Conservation (phyloP, 495 filamentous ascomycete genomes). For the Xylaria palmicola region DNA sequence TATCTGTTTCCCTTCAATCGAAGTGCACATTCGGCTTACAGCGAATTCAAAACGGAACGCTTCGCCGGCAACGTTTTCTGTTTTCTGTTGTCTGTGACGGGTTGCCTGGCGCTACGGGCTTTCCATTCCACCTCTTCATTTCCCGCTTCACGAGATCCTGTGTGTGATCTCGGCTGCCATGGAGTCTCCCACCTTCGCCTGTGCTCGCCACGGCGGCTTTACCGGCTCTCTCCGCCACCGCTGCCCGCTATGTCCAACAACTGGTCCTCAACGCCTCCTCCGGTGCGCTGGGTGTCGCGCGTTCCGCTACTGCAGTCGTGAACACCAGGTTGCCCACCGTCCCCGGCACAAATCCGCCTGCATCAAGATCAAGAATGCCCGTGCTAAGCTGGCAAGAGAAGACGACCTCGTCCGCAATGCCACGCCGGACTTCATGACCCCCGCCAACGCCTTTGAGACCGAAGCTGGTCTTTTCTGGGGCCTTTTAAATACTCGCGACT, state of each 20-base stretch:
- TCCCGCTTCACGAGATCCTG: too few relatives aligned
- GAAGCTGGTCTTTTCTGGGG: constrained; percentile 42
- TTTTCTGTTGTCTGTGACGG: too few relatives aligned
- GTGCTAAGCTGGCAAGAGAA: constrained; percentile 23
- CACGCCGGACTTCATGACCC: constrained; percentile 27
- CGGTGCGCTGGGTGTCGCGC: constrained; percentile 44
- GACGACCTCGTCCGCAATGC: constrained; percentile 32
- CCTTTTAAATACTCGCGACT: constrained; percentile 37
- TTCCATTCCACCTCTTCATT: too few relatives aligned
- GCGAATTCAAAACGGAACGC: too few relatives aligned
- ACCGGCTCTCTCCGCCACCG: constrained; percentile 18
- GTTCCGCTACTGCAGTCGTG: constrained; percentile 44
- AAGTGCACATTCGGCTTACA: too few relatives aligned
- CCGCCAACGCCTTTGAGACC: constrained; percentile 38
- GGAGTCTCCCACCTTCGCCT: neutral
- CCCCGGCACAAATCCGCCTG: constrained; percentile 43
- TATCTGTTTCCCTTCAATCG: too few relatives aligned
- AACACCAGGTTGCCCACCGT: constrained; percentile 44
- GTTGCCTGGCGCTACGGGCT: too few relatives aligned
- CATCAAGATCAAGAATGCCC: constrained; percentile 34
- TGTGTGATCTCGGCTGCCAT: constrained; percentile 38
- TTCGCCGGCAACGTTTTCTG: too few relatives aligned
- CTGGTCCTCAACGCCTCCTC: constrained; percentile 14
- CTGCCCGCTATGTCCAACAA: constrained; percentile 19
- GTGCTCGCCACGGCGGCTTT: constrained; percentile 3